These are phyloP conservation scores for Paxillus rubicundulus DNA, from an alignment of 768 basidiomycete genomes.

Conservation along the genomic window DNA sequence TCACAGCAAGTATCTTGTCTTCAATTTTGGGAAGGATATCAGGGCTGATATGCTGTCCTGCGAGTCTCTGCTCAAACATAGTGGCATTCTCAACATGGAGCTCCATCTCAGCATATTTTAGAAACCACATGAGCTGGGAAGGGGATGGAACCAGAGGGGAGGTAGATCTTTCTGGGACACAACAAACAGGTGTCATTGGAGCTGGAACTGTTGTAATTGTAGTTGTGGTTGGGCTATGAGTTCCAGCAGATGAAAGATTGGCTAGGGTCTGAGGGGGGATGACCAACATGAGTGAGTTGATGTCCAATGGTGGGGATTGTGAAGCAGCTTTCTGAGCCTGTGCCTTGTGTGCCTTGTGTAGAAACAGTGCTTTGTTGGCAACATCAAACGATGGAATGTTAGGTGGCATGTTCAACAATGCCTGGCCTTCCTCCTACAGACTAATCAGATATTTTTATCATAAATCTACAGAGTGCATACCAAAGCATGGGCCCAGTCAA, in stretches of 20 bases:
- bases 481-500: too few relatives aligned
- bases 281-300: background rate
- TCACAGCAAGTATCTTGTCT: too few relatives aligned
- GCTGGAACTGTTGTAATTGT: background rate
- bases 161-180: background rate
- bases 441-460: too few relatives aligned
- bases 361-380: background rate
- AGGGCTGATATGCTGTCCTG: background rate
- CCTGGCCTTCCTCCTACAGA: too few relatives aligned
- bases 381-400: background rate
- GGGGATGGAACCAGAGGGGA: background rate
- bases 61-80: background rate
- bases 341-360: background rate
- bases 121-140: background rate
- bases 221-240: background rate
- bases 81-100: background rate
- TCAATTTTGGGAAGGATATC: too few relatives aligned
- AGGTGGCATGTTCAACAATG: background rate
- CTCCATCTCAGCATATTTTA: background rate
- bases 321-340: background rate
- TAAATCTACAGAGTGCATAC: too few relatives aligned
- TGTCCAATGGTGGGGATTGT: too few relatives aligned
- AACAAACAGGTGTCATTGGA: background rate
- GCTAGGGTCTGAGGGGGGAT: background rate
- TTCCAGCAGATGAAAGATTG: background rate